Evolutionary conservation across 352 stramenopile species (phyloP).

Genomic region (Phytopythium ostracodes): DNA sequence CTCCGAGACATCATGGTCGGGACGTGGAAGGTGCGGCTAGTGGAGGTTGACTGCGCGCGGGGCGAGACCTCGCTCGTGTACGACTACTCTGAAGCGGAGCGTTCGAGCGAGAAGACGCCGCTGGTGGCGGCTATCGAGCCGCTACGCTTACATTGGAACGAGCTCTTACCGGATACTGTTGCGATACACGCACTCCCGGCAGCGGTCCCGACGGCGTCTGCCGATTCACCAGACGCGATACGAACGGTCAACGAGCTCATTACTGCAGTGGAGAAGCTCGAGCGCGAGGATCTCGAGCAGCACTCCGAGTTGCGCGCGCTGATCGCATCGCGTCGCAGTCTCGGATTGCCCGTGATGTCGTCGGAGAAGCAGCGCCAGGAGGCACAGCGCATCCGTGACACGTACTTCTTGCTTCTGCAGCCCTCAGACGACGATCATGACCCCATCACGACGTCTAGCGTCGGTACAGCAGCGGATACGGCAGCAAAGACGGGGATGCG

Average conservation of each 20-base stretch:
- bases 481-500: background rate
- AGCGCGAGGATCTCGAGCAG: conserved; percentile 6
- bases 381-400: conserved; percentile 15
- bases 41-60: conserved; percentile 44
- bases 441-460: background rate
- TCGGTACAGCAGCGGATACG: background rate
- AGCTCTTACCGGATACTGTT: conserved; percentile 53
- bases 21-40: conserved; percentile 45
- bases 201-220: background rate
- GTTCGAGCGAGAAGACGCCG: conserved; percentile 10
- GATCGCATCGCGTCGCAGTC: background rate
- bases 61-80: conserved; percentile 52
- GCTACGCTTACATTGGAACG: conserved; percentile 33
- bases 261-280: background rate
- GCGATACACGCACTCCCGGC: conserved; percentile 15
- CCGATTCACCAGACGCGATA: background rate
- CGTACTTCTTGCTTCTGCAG: conserved; percentile 28
- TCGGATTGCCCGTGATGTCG: background rate
- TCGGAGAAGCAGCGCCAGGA: conserved; percentile 26
- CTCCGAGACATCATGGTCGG: conserved; percentile 49
- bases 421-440: background rate
- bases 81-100: conserved; percentile 46
- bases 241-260: background rate
- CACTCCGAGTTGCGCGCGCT: conserved; percentile 1
- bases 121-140: conserved; percentile 26